phyloP scores from a whole-genome alignment of 345 rosid genomes.

The Eucalyptus lansdowneana region DNA sequence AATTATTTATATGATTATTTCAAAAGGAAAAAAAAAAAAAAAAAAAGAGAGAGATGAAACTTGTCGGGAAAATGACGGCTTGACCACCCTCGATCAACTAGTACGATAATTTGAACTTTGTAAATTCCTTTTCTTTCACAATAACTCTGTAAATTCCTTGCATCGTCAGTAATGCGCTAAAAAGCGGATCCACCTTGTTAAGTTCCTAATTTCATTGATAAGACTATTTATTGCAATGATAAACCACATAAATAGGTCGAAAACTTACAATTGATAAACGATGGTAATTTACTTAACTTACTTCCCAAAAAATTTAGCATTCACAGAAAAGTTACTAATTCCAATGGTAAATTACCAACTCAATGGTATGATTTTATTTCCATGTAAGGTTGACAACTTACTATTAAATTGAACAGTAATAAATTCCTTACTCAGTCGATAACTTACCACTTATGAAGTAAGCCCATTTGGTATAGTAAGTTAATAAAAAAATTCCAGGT shows the following conservation, averaged over 20 bases:
- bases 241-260: not conserved
- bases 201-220: not conserved
- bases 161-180: not conserved
- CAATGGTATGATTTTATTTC: not conserved
- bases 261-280: not conserved
- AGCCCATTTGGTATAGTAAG: not conserved
- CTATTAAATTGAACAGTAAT: not conserved
- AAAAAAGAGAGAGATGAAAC: not conserved
- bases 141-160: too few species aligned
- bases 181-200: not conserved
- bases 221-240: not conserved
- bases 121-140: not conserved
- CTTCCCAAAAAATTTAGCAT: not conserved
- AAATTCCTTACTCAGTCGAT: not conserved
- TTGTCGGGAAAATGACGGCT: not conserved
- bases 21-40: too few species aligned
- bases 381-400: not conserved
- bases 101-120: not conserved
- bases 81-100: not conserved
- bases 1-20: too few species aligned
- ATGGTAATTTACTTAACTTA: not conserved
- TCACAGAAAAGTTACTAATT: not conserved
- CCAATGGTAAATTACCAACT: not conserved
- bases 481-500: not conserved
- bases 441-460: not conserved